phyloP scores from a whole-genome alignment of 441 rosid species.

The Pelargonium myrrhifolium region DNA sequence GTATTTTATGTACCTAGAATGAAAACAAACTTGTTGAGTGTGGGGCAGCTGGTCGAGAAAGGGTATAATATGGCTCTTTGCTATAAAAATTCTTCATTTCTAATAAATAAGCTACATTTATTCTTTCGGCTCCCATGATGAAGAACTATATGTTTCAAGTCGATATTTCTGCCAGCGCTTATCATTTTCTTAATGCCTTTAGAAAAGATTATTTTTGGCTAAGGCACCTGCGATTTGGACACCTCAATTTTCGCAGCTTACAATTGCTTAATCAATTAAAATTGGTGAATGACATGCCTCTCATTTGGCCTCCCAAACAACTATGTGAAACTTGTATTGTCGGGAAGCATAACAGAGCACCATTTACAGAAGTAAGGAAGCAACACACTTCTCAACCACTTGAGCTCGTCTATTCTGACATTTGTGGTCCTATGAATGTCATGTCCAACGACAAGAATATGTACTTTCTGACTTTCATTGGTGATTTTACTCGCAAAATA shows the following conservation, averaged over 20 bases:
- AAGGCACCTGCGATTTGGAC: background rate
- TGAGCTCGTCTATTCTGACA: constrained; percentile 5
- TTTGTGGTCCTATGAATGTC: constrained; percentile 10
- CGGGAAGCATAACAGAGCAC: constrained; percentile 1
- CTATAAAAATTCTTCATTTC: no score
- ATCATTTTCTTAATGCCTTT: background rate
- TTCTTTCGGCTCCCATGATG: background rate
- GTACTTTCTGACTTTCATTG: constrained; percentile 16
- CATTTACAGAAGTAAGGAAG: background rate
- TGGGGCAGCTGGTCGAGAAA: background rate
- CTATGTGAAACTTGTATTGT: background rate
- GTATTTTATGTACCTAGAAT: background rate
- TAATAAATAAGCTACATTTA: background rate
- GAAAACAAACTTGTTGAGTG: background rate
- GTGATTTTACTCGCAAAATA: constrained; percentile 10
- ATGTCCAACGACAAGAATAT: background rate
- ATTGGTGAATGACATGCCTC: background rate
- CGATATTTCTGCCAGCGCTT: no score
- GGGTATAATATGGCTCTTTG: no score
- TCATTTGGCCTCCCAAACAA: background rate
- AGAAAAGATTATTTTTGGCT: no score
- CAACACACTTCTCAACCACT: background rate
- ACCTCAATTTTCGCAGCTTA: background rate
- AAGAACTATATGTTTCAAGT: no score
- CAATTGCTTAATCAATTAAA: background rate